Evolutionary conservation across 129 eudicot species (phyloP).

Genomic region (Artemisia tridentata): DNA sequence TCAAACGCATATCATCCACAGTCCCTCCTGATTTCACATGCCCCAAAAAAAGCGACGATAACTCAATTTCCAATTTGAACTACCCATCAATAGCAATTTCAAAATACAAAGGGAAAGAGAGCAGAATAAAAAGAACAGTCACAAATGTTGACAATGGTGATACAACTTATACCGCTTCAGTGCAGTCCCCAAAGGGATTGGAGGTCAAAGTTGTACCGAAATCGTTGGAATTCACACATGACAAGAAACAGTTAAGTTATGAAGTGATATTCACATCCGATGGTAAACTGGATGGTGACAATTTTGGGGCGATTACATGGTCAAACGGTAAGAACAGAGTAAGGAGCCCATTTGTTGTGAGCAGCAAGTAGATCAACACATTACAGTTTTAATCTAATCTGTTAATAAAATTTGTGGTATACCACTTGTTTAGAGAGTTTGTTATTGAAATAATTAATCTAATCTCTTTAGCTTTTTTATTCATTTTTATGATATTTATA

Average conservation of each 20-base stretch:
- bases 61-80: constrained; percentile 58
- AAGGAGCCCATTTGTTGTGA: constrained; percentile 66
- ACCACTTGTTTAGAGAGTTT: too few relatives aligned
- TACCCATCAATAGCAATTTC: constrained; percentile 78
- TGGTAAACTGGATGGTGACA: constrained; percentile 24
- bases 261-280: constrained; percentile 42
- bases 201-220: constrained; percentile 55
- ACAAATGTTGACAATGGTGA: constrained; percentile 66
- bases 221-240: constrained; percentile 43
- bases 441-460: too few relatives aligned
- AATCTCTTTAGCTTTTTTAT: too few relatives aligned
- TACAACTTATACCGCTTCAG: constrained; percentile 38
- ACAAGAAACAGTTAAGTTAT: constrained; percentile 31
- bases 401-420: too few relatives aligned
- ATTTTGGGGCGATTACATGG: constrained; percentile 79
- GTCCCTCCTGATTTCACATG: constrained; percentile 62
- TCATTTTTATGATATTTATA: too few relatives aligned
- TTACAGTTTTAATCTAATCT: constrained; percentile 2
- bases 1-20: constrained; percentile 45
- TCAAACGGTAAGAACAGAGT: constrained; percentile 59
- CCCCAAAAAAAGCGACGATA: constrained; percentile 34
- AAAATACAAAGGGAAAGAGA: constrained; percentile 21
- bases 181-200: constrained; percentile 54
- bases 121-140: constrained; percentile 49
- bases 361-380: constrained; percentile 24